Evolutionary conservation across 2,329 filamentous ascomycete genomes (phyloP).

Genomic region (Trichoderma arundinaceum): DNA sequence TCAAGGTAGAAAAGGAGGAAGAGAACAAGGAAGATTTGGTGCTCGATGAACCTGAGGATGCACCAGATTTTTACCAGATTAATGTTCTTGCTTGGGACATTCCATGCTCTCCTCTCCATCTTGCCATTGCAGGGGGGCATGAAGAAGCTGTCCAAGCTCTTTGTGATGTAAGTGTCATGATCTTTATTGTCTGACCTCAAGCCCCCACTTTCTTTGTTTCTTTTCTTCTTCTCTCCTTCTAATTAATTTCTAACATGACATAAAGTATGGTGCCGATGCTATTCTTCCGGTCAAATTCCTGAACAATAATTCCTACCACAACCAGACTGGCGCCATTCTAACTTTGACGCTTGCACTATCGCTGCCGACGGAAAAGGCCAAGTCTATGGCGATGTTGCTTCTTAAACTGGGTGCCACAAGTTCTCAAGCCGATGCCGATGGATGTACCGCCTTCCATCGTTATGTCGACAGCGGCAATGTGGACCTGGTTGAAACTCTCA

Average conservation of each 20-base stretch:
- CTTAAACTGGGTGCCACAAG: slow-evolving; percentile 73
- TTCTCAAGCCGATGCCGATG: slow-evolving; percentile 71
- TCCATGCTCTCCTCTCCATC: slow-evolving; percentile 74
- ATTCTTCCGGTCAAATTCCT: slow-evolving; percentile 74
- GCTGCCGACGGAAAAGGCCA: slow-evolving; percentile 67
- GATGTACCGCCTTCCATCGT: slow-evolving; percentile 70
- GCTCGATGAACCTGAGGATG: slow-evolving; percentile 62
- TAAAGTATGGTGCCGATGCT: slow-evolving; percentile 75
- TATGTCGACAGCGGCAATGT: slow-evolving; percentile 59
- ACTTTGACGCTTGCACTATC: slow-evolving; percentile 71
- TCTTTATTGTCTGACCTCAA: background rate
- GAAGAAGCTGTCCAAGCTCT: slow-evolving; percentile 70
- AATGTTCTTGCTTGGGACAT: slow-evolving; percentile 82
- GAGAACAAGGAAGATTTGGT: slow-evolving; percentile 50
- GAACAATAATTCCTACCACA: slow-evolving; percentile 48
- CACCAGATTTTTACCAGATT: slow-evolving; percentile 80
- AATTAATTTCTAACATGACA: background rate
- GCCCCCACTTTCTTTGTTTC: background rate
- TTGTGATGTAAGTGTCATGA: slow-evolving; percentile 56
- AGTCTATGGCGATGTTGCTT: slow-evolving; percentile 67
- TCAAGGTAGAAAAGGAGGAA: slow-evolving; percentile 65
- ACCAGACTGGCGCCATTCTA: slow-evolving; percentile 64
- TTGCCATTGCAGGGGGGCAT: slow-evolving; percentile 77
- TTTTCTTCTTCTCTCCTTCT: no score
- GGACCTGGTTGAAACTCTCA: slow-evolving; percentile 56